Conservation (phyloP, 2,329 filamentous ascomycete genomes). For the Cladosporium sp. region DNA sequence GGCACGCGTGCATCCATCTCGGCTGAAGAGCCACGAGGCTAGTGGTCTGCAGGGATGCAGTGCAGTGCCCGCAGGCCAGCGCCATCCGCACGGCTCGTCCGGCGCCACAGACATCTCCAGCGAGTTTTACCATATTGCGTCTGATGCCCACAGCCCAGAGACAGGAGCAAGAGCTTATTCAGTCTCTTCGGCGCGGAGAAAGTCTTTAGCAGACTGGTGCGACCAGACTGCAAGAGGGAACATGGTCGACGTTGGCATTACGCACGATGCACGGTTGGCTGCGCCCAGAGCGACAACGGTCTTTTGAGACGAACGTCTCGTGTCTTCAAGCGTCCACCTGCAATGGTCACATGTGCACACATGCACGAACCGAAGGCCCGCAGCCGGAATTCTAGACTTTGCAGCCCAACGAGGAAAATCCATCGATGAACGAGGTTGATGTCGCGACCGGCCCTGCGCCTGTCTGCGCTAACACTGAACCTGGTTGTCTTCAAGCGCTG, state of each 20-base stretch:
- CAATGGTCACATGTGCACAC: not conserved
- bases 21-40: slow-evolving; percentile 10
- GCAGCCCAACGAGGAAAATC: not conserved
- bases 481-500: not conserved
- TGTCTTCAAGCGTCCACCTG: not conserved
- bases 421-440: not conserved
- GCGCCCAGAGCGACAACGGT: too few species aligned
- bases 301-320: not conserved
- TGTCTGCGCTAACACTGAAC: not conserved
- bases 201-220: not conserved
- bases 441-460: not conserved
- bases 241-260: not conserved
- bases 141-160: not conserved
- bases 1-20: not conserved
- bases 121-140: slow-evolving; percentile 12
- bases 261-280: too few species aligned
- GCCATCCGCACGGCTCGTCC: slow-evolving; percentile 10
- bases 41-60: slow-evolving; percentile 6
- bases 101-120: slow-evolving; percentile 8
- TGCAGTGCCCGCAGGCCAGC: not conserved
- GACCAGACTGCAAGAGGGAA: not conserved
- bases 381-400: not conserved
- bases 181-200: too few species aligned
- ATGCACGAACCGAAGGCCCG: not conserved
- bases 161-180: too few species aligned